A percentile compares a stretch with the other conserved stretches of the same genome.
Evolutionary conservation across 2,329 filamentous ascomycete genomes (phyloP).

Genomic region (Onygenales sp.): DNA sequence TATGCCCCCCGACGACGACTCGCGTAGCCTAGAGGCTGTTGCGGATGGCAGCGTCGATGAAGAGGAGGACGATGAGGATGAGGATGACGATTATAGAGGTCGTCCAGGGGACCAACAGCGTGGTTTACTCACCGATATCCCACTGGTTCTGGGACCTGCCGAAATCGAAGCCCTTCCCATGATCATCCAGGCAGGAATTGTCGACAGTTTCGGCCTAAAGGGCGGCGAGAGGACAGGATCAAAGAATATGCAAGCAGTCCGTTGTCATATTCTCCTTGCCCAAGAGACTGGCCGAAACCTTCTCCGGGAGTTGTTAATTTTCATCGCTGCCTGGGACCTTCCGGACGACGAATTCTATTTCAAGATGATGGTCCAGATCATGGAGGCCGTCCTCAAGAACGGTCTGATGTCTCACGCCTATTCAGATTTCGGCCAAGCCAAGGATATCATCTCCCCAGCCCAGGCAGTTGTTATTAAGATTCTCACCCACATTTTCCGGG

Average conservation of each 20-base stretch:
- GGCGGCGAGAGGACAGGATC: constrained; percentile 51
- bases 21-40: constrained; percentile 32
- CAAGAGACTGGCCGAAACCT: constrained; percentile 86
- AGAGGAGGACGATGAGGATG: constrained; percentile 43
- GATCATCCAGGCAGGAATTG: constrained; percentile 92
- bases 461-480: constrained; percentile 89
- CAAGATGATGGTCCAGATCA: constrained; percentile 91
- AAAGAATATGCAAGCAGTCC: constrained; percentile 77
- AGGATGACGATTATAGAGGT: constrained; percentile 43
- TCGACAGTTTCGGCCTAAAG: constrained; percentile 65
- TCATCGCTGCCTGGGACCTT: constrained; percentile 94
- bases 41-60: constrained; percentile 37
- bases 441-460: constrained; percentile 91
- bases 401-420: constrained; percentile 87
- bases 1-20: constrained; percentile 33
- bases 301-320: constrained; percentile 81
- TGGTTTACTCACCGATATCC: constrained; percentile 83
- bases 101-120: constrained; percentile 48
- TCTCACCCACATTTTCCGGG: constrained; percentile 78
- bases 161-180: constrained; percentile 95
- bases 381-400: constrained; percentile 83
- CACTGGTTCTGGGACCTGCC: constrained; percentile 84
- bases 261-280: constrained; percentile 81
- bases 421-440: constrained; percentile 81
- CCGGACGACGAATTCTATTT: constrained; percentile 90